Percentiles rank a stretch among this genome's conserved stretches.
Conservation (phyloP, 2,329 filamentous ascomycete species). For the Cytospora chrysosperma region DNA sequence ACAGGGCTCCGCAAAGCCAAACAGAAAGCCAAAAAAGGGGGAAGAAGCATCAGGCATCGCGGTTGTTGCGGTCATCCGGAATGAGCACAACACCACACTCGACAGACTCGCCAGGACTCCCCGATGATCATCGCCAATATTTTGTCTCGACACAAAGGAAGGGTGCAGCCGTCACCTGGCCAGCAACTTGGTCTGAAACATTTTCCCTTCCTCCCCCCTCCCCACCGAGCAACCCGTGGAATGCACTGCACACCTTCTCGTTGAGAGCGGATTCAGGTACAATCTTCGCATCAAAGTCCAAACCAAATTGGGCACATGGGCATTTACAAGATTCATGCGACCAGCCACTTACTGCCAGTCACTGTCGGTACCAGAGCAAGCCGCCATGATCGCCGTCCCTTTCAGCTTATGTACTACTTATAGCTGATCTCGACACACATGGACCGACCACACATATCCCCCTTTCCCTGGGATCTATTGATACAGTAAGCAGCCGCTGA, state of each 20-base stretch:
- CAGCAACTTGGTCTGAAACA: background rate
- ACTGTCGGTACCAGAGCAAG: background rate
- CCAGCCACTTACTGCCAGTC: background rate
- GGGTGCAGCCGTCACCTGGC: background rate
- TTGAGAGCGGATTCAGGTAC: background rate
- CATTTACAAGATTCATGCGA: background rate
- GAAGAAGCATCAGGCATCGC: background rate
- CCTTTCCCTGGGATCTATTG: no score
- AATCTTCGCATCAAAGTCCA: background rate
- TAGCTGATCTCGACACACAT: background rate
- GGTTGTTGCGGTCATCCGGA: background rate
- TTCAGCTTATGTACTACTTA: background rate
- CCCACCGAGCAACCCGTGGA: background rate
- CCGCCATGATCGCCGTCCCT: background rate
- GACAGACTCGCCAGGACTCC: background rate
- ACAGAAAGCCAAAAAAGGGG: background rate
- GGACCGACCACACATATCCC: background rate
- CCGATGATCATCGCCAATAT: background rate
- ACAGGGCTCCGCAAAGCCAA: background rate
- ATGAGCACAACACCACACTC: background rate
- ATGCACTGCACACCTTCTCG: background rate
- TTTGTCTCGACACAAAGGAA: background rate
- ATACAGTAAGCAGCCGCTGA: background rate
- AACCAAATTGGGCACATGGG: background rate
- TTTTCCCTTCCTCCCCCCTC: background rate